These are phyloP conservation scores for Saccharomycopsis capsularis DNA, from an alignment of 805 yeast genomes.

Conservation along the genomic window DNA sequence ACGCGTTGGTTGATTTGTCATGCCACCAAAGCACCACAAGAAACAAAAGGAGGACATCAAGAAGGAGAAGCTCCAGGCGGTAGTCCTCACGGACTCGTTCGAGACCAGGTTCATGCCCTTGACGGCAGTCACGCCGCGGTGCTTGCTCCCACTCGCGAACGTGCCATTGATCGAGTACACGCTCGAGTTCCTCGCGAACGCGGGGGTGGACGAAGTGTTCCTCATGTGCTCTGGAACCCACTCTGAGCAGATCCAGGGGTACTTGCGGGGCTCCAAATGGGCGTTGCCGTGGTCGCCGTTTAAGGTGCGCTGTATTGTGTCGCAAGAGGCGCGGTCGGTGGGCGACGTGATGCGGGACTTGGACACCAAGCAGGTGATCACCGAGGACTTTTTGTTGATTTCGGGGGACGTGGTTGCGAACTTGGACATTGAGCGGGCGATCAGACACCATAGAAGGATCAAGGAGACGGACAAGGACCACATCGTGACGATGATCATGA, in stretches of 20 bases:
- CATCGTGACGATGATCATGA: constrained; percentile 87
- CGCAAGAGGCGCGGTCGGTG: constrained; percentile 82
- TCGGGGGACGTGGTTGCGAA: constrained; percentile 96
- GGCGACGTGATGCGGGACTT: constrained; percentile 98
- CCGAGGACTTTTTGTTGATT: constrained; percentile 82
- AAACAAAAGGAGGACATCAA: constrained; percentile 37
- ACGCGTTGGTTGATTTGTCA: too few species aligned
- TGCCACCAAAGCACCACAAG: constrained; percentile 9
- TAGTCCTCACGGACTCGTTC: constrained; percentile 89
- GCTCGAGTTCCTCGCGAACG: constrained; percentile 83
- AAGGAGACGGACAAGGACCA: constrained; percentile 78
- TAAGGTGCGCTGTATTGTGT: constrained; percentile 61
- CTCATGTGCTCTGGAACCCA: constrained; percentile 81
- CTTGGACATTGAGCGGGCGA: constrained; percentile 66
- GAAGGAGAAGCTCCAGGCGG: constrained; percentile 82
- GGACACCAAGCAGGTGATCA: constrained; percentile 82
- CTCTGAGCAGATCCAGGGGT: constrained; percentile 79
- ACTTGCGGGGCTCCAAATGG: constrained; percentile 74
- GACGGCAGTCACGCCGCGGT: constrained; percentile 79
- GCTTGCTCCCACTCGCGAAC: constrained; percentile 86
- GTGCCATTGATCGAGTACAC: constrained; percentile 94
- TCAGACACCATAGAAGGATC: constrained; percentile 66
- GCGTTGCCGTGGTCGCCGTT: constrained; percentile 67
- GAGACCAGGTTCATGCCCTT: constrained; percentile 91
- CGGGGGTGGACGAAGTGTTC: constrained; percentile 85